Evolutionary conservation across 331 rosid genomes (phyloP).

Genomic region (Cucumis variabilis): DNA sequence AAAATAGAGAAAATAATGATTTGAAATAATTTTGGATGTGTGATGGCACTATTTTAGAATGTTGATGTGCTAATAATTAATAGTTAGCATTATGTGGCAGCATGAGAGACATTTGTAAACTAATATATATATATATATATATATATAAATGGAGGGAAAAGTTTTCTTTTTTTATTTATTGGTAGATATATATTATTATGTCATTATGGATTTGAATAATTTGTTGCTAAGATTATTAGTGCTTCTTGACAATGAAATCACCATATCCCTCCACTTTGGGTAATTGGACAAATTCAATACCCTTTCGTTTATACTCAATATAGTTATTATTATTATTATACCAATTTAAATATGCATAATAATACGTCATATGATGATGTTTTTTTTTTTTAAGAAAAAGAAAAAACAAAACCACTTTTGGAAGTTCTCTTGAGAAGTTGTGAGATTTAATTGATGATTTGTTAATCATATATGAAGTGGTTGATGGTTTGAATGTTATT

Average conservation of each 20-base stretch:
- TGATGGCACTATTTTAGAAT: constrained; percentile 9
- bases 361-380: neutral
- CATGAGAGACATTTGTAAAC: neutral
- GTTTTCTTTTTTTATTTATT: neutral
- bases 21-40: constrained; percentile 18
- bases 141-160: neutral
- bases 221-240: neutral
- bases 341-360: neutral
- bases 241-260: constrained; percentile 28
- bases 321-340: neutral
- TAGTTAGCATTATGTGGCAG: neutral
- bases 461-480: neutral
- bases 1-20: neutral
- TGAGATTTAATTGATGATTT: neutral
- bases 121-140: neutral
- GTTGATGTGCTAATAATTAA: constrained; percentile 22
- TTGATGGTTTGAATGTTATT: neutral
- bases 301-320: neutral
- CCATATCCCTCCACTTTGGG: neutral
- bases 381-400: too few species aligned
- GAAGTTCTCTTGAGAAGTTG: neutral
- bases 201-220: neutral
- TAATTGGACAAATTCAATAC: neutral
- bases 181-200: neutral
- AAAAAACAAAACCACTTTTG: neutral